A percentile compares a stretch with the other conserved stretches of the same genome.
Evolutionary conservation across 2,329 filamentous ascomycete genomes (phyloP).

Genomic region (Ophiostoma ips): DNA sequence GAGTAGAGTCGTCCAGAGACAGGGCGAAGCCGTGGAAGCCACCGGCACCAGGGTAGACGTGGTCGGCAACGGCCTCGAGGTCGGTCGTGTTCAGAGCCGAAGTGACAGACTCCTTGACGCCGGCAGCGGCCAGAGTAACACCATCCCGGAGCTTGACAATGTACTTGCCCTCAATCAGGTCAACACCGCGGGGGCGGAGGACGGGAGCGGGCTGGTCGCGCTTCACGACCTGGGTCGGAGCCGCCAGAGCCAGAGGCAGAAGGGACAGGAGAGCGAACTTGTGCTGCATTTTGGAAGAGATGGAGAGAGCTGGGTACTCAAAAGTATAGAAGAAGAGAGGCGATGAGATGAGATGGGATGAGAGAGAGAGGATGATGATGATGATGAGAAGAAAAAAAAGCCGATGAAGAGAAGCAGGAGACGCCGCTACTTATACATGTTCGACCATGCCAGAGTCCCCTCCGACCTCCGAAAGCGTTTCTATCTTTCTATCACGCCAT

Average conservation of each 20-base stretch:
- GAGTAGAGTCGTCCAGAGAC: constrained; percentile 48
- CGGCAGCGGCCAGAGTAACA: background rate
- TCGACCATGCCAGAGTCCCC: background rate
- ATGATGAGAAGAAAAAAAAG: background rate
- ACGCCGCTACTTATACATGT: background rate
- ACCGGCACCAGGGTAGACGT: constrained; percentile 53
- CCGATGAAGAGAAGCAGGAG: background rate
- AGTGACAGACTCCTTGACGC: background rate
- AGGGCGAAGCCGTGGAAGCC: constrained; percentile 88
- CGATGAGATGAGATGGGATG: constrained; percentile 8
- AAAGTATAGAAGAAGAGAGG: background rate
- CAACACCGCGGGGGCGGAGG: constrained; percentile 29
- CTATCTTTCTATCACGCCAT: no score
- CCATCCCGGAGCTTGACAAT: constrained; percentile 23
- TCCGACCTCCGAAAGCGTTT: no score
- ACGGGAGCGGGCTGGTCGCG: constrained; percentile 3
- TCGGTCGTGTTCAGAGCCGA: constrained; percentile 59
- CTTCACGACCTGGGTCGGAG: background rate
- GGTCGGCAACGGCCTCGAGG: constrained; percentile 97
- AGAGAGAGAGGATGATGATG: constrained; percentile 1
- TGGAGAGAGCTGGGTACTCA: background rate
- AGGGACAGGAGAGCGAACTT: constrained; percentile 22
- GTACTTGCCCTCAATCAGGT: constrained; percentile 27
- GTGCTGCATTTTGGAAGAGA: background rate
- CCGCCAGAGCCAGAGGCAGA: background rate